Evolutionary conservation across 2,329 filamentous ascomycete species (phyloP).

Genomic region (Thelonectria olida): DNA sequence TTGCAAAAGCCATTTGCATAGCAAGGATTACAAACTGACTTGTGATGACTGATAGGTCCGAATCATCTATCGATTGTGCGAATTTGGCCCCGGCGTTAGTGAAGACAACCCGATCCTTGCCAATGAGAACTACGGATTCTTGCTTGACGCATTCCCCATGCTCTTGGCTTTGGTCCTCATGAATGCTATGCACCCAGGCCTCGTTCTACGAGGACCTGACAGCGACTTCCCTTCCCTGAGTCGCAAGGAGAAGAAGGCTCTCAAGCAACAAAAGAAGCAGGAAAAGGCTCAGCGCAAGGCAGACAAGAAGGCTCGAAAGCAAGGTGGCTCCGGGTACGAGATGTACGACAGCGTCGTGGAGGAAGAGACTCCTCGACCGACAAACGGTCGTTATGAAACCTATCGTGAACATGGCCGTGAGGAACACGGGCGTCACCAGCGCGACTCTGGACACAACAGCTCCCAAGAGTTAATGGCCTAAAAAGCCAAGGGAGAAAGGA

Average conservation of each 20-base stretch:
- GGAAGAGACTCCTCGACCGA: not conserved
- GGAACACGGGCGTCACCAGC: not conserved
- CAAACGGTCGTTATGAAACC: not conserved
- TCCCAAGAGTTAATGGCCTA: slow-evolving; percentile 13
- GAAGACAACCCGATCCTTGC: slow-evolving; percentile 55
- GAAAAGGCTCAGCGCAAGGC: slow-evolving; percentile 35
- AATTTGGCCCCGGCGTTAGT: slow-evolving; percentile 60
- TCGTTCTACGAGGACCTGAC: slow-evolving; percentile 54
- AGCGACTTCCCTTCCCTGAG: slow-evolving; percentile 54
- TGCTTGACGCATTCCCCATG: slow-evolving; percentile 65
- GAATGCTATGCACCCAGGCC: slow-evolving; percentile 58
- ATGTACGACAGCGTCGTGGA: slow-evolving; percentile 25
- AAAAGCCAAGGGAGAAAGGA: not conserved
- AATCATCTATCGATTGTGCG: slow-evolving; percentile 68
- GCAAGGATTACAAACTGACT: slow-evolving; percentile 1
- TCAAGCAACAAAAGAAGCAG: slow-evolving; percentile 48
- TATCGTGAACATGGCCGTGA: not conserved
- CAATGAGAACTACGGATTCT: slow-evolving; percentile 62
- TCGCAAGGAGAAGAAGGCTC: slow-evolving; percentile 55
- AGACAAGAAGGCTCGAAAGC: slow-evolving; percentile 35
- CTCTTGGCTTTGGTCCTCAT: slow-evolving; percentile 54
- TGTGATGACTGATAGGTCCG: slow-evolving; percentile 50
- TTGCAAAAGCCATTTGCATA: not conserved
- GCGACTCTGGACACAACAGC: slow-evolving; percentile 11
- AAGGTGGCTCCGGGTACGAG: slow-evolving; percentile 18